A percentile compares a stretch with the other conserved stretches of the same genome.
phyloP scores from a whole-genome alignment of 257 asterid genomes.

The Schizonepeta tenuifolia region DNA sequence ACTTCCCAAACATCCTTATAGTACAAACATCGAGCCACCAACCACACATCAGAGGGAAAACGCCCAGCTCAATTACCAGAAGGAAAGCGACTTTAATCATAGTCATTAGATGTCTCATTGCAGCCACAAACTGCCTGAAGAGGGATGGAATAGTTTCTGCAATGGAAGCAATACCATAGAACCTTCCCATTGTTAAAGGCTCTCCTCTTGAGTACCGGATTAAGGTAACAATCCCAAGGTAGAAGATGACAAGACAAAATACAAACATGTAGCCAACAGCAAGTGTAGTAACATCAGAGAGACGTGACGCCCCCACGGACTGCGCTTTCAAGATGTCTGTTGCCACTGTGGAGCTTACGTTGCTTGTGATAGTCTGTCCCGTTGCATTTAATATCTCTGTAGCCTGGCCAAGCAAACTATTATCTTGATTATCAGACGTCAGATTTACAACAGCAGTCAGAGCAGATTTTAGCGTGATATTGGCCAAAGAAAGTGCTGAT shows the following conservation, averaged over 20 bases:
- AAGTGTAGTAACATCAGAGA: constrained; percentile 95
- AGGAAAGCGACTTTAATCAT: constrained; percentile 99
- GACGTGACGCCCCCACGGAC: constrained; percentile 70
- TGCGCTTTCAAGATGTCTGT: constrained; percentile 64
- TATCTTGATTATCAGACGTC: constrained; percentile 68
- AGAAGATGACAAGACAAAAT: constrained; percentile 75
- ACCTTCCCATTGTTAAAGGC: constrained; percentile 92
- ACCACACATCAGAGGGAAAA: constrained; percentile 97
- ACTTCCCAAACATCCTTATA: constrained; percentile 89
- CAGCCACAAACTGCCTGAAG: constrained; percentile 89
- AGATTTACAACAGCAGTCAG: constrained; percentile 77
- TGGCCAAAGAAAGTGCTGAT: constrained; percentile 86
- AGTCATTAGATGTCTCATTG: constrained; percentile 97
- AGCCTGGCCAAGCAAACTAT: constrained; percentile 65
- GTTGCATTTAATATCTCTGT: constrained; percentile 72
- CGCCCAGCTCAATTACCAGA: constrained; percentile 97
- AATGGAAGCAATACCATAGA: constrained; percentile 91
- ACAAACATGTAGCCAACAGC: constrained; percentile 92
- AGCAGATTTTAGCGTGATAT: constrained; percentile 73
- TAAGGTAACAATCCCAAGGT: constrained; percentile 81
- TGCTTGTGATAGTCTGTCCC: constrained; percentile 52
- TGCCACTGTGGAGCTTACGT: constrained; percentile 61
- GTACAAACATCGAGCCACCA: constrained; percentile 99
- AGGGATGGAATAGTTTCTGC: constrained; percentile 95
- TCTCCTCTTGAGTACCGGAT: constrained; percentile 92